Conservation (phyloP, 768 basidiomycete genomes). For the Hydnomerulius pinastri region DNA sequence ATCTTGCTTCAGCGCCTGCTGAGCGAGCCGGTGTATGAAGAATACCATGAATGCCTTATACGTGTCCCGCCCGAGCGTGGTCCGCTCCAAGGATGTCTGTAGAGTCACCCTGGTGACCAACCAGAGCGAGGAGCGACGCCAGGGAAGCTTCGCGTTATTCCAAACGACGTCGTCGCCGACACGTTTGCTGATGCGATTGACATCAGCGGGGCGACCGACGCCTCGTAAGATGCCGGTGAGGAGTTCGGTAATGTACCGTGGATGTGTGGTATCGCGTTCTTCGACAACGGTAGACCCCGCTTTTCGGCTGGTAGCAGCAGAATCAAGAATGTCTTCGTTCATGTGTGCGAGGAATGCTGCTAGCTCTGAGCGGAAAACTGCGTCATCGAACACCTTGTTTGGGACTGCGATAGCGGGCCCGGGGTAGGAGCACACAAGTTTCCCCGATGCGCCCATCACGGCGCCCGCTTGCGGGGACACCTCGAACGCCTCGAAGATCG, state of each 20-base stretch:
- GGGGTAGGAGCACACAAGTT: slow-evolving; percentile 47
- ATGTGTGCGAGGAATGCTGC: slow-evolving; percentile 38
- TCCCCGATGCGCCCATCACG: slow-evolving; percentile 41
- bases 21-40: slow-evolving; percentile 33
- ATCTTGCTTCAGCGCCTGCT: slow-evolving; percentile 13
- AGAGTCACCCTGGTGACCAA: slow-evolving; percentile 35
- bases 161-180: slow-evolving; percentile 33
- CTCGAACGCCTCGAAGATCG: slow-evolving; percentile 48
- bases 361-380: slow-evolving; percentile 36
- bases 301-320: slow-evolving; percentile 37
- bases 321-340: slow-evolving; percentile 33
- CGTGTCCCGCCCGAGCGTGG: slow-evolving; percentile 6
- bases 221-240: slow-evolving; percentile 46
- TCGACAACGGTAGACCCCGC: slow-evolving; percentile 29
- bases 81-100: slow-evolving; percentile 31
- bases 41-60: slow-evolving; percentile 55
- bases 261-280: slow-evolving; percentile 30
- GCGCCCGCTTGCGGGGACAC: slow-evolving; percentile 35
- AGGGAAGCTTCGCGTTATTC: slow-evolving; percentile 24
- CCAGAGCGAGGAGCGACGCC: slow-evolving; percentile 41
- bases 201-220: slow-evolving; percentile 20
- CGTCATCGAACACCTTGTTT: slow-evolving; percentile 25
- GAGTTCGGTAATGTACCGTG: slow-evolving; percentile 48
- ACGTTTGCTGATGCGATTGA: slow-evolving; percentile 32
- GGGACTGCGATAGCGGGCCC: slow-evolving; percentile 43